These are phyloP conservation scores for Xylaria sp. DNA, from an alignment of 2,329 filamentous ascomycete genomes.

Conservation along the genomic window DNA sequence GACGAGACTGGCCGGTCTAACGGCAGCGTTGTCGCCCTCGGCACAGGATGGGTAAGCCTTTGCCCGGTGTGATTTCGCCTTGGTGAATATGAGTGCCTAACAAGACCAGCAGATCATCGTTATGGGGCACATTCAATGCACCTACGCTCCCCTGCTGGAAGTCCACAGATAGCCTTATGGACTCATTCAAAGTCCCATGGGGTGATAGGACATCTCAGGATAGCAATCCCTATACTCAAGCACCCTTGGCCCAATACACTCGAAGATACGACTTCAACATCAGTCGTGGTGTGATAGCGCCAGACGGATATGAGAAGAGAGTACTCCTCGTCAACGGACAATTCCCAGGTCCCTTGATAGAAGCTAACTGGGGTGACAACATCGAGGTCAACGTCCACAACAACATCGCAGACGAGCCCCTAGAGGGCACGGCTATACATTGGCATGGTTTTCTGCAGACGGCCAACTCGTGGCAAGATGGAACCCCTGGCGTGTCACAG, in stretches of 20 bases:
- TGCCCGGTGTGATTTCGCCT: not conserved
- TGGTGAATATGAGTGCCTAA: conserved; percentile 2
- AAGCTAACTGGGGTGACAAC: conserved; percentile 58
- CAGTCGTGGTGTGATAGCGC: conserved; percentile 60
- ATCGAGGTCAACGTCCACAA: conserved; percentile 49
- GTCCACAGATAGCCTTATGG: conserved; percentile 29
- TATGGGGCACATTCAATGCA: conserved; percentile 49
- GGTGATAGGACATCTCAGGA: conserved; percentile 53
- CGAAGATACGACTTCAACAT: conserved; percentile 65
- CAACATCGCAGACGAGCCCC: conserved; percentile 42
- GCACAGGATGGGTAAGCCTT: conserved; percentile 46
- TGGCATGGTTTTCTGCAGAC: conserved; percentile 65
- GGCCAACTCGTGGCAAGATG: conserved; percentile 62
- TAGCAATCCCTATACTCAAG: conserved; percentile 61
- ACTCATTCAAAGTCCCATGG: conserved; percentile 59
- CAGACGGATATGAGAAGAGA: conserved; percentile 64
- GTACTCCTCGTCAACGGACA: conserved; percentile 60
- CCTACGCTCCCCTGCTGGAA: conserved; percentile 48
- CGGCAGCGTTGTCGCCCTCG: conserved; percentile 39
- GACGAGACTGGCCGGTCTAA: conserved; percentile 35
- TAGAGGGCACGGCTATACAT: conserved; percentile 58
- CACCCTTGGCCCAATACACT: conserved; percentile 64
- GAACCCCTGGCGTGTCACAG: conserved; percentile 63
- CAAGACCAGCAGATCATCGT: conserved; percentile 40
- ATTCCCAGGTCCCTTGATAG: conserved; percentile 65